Evolutionary conservation across 306 rosid genomes (phyloP).

Genomic region (Potentilla sterilis): DNA sequence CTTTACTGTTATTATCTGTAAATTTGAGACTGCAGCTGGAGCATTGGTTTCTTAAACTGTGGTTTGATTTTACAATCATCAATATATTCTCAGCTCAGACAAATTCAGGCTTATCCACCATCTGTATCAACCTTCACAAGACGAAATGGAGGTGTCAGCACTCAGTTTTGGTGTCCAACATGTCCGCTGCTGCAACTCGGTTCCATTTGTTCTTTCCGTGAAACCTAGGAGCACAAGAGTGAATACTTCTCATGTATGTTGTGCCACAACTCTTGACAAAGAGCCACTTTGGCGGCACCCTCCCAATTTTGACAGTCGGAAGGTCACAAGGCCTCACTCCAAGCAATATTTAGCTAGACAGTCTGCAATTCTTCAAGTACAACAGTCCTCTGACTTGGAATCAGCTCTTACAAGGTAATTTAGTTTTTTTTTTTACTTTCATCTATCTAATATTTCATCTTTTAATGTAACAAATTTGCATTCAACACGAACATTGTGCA

Average conservation of each 20-base stretch:
- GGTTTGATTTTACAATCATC: too few relatives aligned
- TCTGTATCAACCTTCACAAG: too few relatives aligned
- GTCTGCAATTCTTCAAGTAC: conserved; percentile 55
- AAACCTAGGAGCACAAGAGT: conserved; percentile 16
- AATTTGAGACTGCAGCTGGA: too few relatives aligned
- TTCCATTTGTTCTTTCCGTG: not conserved
- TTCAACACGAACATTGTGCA: not conserved
- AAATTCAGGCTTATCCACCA: not conserved
- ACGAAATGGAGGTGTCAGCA: conserved; percentile 46
- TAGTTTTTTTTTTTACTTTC: not conserved
- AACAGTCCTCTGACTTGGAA: conserved; percentile 44
- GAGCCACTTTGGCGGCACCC: conserved; percentile 1
- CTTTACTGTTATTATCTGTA: too few relatives aligned
- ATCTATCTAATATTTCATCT: not conserved
- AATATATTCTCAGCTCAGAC: not conserved
- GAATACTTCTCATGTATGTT: conserved; percentile 25
- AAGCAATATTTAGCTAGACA: conserved; percentile 41
- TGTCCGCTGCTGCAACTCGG: conserved; percentile 20
- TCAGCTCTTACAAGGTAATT: conserved; percentile 64
- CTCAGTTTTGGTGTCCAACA: conserved; percentile 27
- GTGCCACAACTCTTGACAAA: conserved; percentile 13
- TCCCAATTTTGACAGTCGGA: conserved; percentile 6
- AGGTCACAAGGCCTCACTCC: conserved; percentile 32
- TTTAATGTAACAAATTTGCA: not conserved
- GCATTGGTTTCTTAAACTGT: too few relatives aligned